These are phyloP conservation scores for Phylloporus scabripes DNA, from an alignment of 768 basidiomycete species.

Conservation along the genomic window DNA sequence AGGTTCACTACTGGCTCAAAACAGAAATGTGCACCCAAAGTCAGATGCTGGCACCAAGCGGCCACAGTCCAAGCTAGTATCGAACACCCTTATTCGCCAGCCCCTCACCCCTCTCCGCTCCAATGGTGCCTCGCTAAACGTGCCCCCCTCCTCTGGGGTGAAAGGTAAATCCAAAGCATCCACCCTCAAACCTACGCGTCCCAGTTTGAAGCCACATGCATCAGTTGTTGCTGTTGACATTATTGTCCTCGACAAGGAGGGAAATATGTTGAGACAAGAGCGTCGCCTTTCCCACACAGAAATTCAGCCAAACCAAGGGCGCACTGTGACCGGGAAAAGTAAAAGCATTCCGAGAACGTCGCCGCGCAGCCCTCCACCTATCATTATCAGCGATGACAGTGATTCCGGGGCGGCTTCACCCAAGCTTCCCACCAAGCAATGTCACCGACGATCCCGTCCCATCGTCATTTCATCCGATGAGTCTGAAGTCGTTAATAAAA, in stretches of 20 bases:
- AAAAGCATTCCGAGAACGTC: conserved; percentile 3
- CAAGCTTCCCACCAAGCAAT: conserved; percentile 9
- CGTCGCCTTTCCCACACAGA: conserved; percentile 49
- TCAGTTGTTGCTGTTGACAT: conserved; percentile 64
- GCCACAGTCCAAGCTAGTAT: conserved; percentile 9
- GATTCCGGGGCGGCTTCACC: conserved; percentile 25
- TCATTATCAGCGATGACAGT: conserved; percentile 27
- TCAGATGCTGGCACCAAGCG: conserved; percentile 13
- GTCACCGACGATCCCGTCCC: conserved; percentile 12
- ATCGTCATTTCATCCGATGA: conserved; percentile 45
- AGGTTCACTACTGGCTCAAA: conserved; percentile 20
- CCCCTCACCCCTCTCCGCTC: conserved; percentile 37
- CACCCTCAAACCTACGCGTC: conserved; percentile 11
- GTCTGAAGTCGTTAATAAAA: conserved; percentile 34
- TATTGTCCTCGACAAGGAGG: conserved; percentile 55
- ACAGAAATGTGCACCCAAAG: conserved; percentile 23
- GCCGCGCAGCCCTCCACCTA: conserved; percentile 6
- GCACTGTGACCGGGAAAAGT: conserved; percentile 4
- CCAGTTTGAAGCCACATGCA: conserved; percentile 36
- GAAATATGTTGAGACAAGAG: conserved; percentile 55
- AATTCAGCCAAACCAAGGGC: conserved; percentile 32
- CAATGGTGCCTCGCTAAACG: conserved; percentile 38
- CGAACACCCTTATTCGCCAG: conserved; percentile 26
- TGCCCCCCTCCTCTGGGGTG: conserved; percentile 17
- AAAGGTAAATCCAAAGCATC: conserved; percentile 22